Percentiles rank a stretch among this genome's conserved stretches.
These are phyloP conservation scores for Neurospora intermedia DNA, from an alignment of 495 filamentous ascomycete species.

Conservation along the genomic window DNA sequence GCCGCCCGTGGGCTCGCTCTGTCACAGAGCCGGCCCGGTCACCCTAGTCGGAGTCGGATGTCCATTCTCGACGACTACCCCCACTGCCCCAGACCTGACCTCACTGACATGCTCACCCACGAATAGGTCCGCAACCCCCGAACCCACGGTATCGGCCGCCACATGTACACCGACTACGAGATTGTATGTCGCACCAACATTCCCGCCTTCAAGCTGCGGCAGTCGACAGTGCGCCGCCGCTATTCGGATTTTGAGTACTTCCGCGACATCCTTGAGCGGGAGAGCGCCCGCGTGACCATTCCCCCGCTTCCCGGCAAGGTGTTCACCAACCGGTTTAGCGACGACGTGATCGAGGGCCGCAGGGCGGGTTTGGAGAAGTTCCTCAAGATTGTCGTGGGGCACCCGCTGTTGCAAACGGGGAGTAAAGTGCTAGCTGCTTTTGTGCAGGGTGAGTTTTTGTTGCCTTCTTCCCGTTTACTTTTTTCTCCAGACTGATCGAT, in stretches of 20 bases:
- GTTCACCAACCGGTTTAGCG: constrained; percentile 94
- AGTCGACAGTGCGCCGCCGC: constrained; percentile 77
- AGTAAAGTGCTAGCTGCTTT: constrained; percentile 93
- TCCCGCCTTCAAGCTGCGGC: constrained; percentile 84
- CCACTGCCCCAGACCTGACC: neutral
- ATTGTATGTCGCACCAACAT: constrained; percentile 97
- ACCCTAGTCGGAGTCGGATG: neutral
- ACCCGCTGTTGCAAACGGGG: constrained; percentile 92
- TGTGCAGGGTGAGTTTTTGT: constrained; percentile 68
- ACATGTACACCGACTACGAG: constrained; percentile 98
- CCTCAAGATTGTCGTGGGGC: constrained; percentile 92
- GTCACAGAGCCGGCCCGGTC: neutral
- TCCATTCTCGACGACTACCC: neutral
- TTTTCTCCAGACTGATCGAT: neutral
- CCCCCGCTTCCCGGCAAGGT: constrained; percentile 95
- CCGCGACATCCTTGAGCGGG: constrained; percentile 93
- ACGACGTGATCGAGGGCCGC: constrained; percentile 95
- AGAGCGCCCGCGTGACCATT: constrained; percentile 88
- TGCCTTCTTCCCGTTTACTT: neutral
- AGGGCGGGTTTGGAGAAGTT: constrained; percentile 89
- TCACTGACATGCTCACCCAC: neutral
- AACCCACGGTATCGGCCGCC: constrained; percentile 85
- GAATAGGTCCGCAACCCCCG: constrained; percentile 82
- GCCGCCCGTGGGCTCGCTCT: neutral
- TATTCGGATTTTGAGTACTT: constrained; percentile 99